Conservation (phyloP, 306 rosid genomes). For the Corylus heterophylla region DNA sequence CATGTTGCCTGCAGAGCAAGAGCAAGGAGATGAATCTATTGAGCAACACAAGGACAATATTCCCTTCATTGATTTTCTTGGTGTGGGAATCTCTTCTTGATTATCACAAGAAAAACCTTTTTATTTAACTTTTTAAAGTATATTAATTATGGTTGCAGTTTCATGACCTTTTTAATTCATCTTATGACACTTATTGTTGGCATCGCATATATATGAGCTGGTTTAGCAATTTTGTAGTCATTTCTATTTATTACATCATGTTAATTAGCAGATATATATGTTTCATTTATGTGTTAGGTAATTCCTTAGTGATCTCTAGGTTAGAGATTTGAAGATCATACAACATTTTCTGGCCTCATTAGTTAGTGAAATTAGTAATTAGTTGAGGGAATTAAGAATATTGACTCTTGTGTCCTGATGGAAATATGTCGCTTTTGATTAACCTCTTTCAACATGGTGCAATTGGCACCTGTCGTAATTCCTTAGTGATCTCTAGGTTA, state of each 20-base stretch:
- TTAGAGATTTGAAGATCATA: too few relatives aligned
- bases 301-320: too few relatives aligned
- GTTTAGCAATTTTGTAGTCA: slow-evolving; percentile 1
- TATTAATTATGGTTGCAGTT: neutral
- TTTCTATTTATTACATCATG: neutral
- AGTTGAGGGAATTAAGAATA: neutral
- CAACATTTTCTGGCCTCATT: neutral
- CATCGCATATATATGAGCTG: neutral
- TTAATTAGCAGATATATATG: neutral
- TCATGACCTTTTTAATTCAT: neutral
- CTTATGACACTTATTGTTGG: neutral
- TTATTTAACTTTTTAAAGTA: slow-evolving; percentile 33
- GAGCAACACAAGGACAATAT: slow-evolving; percentile 39
- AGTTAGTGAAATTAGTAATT: neutral
- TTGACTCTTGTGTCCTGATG: slow-evolving; percentile 26
- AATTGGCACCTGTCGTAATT: neutral
- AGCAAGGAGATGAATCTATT: slow-evolving; percentile 33
- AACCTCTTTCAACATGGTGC: neutral
- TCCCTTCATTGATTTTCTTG: slow-evolving; percentile 89
- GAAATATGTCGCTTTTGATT: slow-evolving; percentile 32
- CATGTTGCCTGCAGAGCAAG: slow-evolving; percentile 35
- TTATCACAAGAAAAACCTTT: slow-evolving; percentile 11
- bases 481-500: neutral
- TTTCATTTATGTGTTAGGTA: neutral
- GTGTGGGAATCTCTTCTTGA: slow-evolving; percentile 74